Evolutionary conservation across 2,329 filamentous ascomycete species (phyloP).

Genomic region (Xylaria sp.): DNA sequence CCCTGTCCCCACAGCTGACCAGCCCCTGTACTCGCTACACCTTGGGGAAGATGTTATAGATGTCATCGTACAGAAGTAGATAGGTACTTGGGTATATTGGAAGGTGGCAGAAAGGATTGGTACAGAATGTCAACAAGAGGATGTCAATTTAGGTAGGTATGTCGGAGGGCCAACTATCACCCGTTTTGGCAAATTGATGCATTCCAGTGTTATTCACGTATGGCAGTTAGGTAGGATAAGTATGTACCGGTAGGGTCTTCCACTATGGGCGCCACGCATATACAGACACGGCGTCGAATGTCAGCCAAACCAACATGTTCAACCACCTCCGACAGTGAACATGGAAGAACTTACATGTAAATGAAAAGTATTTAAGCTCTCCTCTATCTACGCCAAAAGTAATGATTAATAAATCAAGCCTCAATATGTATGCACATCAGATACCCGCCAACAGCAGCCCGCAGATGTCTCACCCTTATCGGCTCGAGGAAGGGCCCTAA

Average conservation of each 20-base stretch:
- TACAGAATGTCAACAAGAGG: too few species aligned
- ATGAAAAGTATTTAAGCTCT: slow-evolving; percentile 20
- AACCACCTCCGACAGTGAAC: slow-evolving; percentile 13
- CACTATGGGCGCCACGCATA: slow-evolving; percentile 17
- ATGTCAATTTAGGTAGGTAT: too few species aligned
- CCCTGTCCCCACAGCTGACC: too few species aligned
- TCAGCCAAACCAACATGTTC: slow-evolving; percentile 1
- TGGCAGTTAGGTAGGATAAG: too few species aligned
- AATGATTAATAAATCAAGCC: slow-evolving; percentile 4
- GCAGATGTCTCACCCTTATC: slow-evolving; percentile 13
- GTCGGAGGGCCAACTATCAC: slow-evolving; percentile 10
- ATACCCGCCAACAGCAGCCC: slow-evolving; percentile 1
- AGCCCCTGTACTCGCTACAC: too few species aligned
- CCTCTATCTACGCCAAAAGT: neutral
- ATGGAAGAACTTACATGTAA: slow-evolving; percentile 1
- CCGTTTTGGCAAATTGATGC: slow-evolving; percentile 3
- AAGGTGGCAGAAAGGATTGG: too few species aligned
- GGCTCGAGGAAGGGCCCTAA: neutral
- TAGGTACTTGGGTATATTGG: too few species aligned
- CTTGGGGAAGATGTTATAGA: too few species aligned
- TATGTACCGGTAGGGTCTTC: slow-evolving; percentile 16
- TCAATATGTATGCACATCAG: too few species aligned
- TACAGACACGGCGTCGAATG: neutral
- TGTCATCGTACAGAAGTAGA: too few species aligned
- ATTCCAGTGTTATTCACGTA: neutral